Base-by-base conservation (phyloP, 176 grass and related monocot genomes). In the Cenchrus americanus region DNA sequence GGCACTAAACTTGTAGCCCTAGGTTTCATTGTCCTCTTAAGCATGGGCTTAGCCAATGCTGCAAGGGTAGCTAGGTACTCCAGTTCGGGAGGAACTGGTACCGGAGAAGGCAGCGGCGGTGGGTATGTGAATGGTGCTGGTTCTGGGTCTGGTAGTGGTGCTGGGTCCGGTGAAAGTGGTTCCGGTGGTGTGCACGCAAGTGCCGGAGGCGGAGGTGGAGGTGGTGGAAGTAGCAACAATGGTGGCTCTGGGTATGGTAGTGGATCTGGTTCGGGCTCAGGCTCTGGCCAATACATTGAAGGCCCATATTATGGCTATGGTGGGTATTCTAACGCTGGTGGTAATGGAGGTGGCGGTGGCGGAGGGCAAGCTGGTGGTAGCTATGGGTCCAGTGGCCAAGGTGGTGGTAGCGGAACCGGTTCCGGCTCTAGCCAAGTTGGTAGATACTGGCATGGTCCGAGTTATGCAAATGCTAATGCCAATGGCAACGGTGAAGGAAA, bases 41-140 rank as follows among this genome's bases (percentile, higher is more conserved):
- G 70, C 27, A 75, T 75, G n/a, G 81, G 69, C 17, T 6, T 83
- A 65, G 57, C 70, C 44, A 83, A 53, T 37, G 69, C 69, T 21
- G 55, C 23, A 22, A 73, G 69, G 18, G 80, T 83, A 1, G 24
- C 43, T 37, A 83, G 69, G 24, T 83, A 83, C 59, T 65, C 81
- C 0, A 75, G 19, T 75, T 1, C 81, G 0, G 2, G 18, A 18
- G 81, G 81, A 24, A 26, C 21, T 0, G 81, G 70, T 1, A 23
- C 18, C 0, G 81, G 81, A 75, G 46, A 0, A 0, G 81, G 81
- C 6, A 46, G 53, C 0, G 80, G 80, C 2, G 79, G 15, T 2
- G 81, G 59, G 5, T 64, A 40, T 26, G 81, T 7, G 0, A 42
- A 10, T 5, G 81, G 81, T 0, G 30, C 26, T 0, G 81, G 81